Percentiles rank a stretch among this genome's conserved stretches.
Evolutionary conservation across 129 eudicot genomes (phyloP).

Genomic region (Helianthus tuberosus): DNA sequence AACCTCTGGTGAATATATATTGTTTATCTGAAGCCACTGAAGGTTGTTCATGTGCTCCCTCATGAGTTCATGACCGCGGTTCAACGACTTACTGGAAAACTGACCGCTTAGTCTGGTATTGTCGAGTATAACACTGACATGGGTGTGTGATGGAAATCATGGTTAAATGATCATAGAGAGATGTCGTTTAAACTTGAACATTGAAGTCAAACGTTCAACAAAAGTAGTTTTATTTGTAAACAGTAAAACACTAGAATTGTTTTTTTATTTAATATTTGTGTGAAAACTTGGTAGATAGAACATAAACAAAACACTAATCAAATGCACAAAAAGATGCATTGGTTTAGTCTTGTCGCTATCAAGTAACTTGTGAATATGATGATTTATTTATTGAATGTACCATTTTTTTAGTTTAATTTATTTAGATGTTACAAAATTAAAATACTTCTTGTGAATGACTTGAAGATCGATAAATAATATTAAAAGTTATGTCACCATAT

Average conservation of each 20-base stretch:
- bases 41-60: too few relatives aligned
- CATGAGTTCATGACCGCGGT: constrained; percentile 41
- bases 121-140: neutral
- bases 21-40: too few relatives aligned
- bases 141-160: neutral
- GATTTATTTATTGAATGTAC: neutral
- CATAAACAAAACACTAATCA: neutral
- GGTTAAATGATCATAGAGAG: neutral
- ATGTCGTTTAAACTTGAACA: neutral
- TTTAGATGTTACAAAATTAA: too few relatives aligned
- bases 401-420: too few relatives aligned
- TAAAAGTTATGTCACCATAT: too few relatives aligned
- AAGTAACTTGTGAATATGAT: neutral
- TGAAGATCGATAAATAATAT: too few relatives aligned
- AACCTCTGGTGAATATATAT: too few relatives aligned
- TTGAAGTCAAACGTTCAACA: neutral
- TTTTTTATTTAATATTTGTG: too few relatives aligned
- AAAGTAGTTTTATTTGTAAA: neutral
- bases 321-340: neutral
- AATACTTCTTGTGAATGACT: too few relatives aligned
- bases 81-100: constrained; percentile 38
- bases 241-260: neutral
- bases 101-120: neutral
- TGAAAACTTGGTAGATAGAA: neutral
- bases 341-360: neutral